Conservation (phyloP, 345 rosid genomes). For the Mangifera indica region DNA sequence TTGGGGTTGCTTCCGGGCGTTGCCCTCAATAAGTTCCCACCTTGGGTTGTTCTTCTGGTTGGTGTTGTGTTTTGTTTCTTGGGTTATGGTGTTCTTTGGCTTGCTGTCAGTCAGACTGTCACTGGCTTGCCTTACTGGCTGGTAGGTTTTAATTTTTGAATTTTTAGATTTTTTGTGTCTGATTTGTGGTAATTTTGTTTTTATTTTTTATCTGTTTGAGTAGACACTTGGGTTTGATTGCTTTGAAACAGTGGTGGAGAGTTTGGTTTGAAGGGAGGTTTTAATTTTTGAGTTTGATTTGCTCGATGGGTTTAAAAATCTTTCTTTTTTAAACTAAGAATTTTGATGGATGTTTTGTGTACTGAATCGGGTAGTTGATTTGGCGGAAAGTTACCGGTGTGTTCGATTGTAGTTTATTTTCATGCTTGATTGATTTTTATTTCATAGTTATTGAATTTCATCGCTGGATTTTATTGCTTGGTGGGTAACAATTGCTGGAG, state of each 20-base stretch:
- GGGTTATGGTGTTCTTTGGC: slow-evolving; percentile 93
- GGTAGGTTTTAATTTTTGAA: slow-evolving; percentile 36
- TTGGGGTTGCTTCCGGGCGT: slow-evolving; percentile 81
- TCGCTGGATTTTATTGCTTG: not conserved
- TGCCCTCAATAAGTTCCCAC: slow-evolving; percentile 88
- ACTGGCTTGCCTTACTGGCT: slow-evolving; percentile 72
- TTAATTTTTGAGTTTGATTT: no score
- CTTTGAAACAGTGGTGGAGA: not conserved
- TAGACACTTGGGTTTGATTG: not conserved
- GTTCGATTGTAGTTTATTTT: slow-evolving; percentile 6
- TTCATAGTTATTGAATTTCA: not conserved
- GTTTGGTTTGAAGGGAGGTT: not conserved
- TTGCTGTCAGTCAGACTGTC: slow-evolving; percentile 63
- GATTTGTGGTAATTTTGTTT: not conserved
- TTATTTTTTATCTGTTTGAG: not conserved
- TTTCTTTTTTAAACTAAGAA: not conserved
- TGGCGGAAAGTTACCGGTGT: not conserved
- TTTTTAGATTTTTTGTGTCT: not conserved
- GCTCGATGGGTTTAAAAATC: not conserved
- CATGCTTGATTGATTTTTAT: not conserved
- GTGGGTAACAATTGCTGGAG: not conserved
- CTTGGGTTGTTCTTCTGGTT: slow-evolving; percentile 73
- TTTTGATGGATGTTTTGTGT: not conserved
- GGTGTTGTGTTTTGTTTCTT: slow-evolving; percentile 70
- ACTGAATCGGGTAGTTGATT: slow-evolving; percentile 4